Evolutionary conservation across 306 rosid species (phyloP).

Genomic region (Erythrophleum fordii): DNA sequence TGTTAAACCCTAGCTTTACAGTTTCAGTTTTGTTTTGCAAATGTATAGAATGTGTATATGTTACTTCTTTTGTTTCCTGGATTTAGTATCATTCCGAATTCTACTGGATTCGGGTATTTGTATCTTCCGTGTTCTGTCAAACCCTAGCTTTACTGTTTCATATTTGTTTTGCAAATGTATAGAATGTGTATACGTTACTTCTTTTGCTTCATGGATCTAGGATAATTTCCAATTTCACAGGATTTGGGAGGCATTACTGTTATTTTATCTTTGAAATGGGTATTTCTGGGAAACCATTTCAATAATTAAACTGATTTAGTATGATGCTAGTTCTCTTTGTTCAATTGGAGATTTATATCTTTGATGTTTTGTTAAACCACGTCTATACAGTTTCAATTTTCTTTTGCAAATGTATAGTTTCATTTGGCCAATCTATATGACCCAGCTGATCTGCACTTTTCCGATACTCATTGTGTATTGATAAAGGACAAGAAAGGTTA

Average conservation of each 20-base stretch:
- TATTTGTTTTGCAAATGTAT: background rate
- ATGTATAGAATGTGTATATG: background rate
- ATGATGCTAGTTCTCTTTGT: background rate
- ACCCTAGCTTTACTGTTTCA: background rate
- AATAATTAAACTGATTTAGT: background rate
- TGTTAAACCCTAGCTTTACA: background rate
- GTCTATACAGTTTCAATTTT: no score
- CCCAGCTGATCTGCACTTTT: background rate
- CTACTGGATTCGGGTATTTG: no score
- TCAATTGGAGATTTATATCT: no score
- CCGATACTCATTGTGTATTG: background rate
- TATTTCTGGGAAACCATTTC: background rate
- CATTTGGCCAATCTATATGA: background rate
- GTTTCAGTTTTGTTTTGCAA: background rate
- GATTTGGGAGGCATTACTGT: background rate
- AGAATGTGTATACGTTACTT: background rate
- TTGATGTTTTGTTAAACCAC: no score
- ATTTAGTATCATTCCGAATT: background rate
- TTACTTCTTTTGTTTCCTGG: background rate
- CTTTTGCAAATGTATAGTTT: background rate
- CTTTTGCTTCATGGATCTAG: background rate
- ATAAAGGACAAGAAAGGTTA: no score
- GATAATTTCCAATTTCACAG: background rate
- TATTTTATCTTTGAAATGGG: background rate
- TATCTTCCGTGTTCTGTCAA: background rate